Percentiles rank a stretch among this genome's conserved stretches.
Conservation (phyloP, 1,284 basidiomycete genomes). For the Fereydounia khargensis region DNA sequence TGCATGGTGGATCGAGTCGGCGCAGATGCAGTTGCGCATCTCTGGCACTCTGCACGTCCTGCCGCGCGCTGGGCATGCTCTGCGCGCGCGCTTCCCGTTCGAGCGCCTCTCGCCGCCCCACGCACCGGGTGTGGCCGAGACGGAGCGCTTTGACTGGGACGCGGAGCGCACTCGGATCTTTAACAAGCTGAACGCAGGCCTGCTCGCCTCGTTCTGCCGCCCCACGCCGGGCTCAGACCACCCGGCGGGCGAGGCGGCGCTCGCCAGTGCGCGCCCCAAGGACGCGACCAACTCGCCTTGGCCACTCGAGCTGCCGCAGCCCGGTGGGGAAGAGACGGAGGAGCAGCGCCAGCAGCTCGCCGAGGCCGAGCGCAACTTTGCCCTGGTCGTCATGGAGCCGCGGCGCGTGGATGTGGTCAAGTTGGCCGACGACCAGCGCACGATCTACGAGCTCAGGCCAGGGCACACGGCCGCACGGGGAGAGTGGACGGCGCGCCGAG, state of each 20-base stretch:
- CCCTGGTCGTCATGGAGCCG: constrained; percentile 54
- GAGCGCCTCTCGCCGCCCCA: constrained; percentile 26
- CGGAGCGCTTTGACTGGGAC: constrained; percentile 54
- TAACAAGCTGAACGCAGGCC: constrained; percentile 52
- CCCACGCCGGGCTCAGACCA: constrained; percentile 54
- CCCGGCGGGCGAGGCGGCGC: constrained; percentile 17
- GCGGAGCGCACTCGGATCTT: constrained; percentile 55
- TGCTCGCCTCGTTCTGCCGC: constrained; percentile 57
- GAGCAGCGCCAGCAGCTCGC: constrained; percentile 45
- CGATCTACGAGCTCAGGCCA: constrained; percentile 31
- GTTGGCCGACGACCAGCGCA: constrained; percentile 44
- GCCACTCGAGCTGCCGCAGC: constrained; percentile 44
- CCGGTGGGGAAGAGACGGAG: constrained; percentile 47
- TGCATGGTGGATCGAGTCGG: constrained; percentile 57
- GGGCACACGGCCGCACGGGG: constrained; percentile 18
- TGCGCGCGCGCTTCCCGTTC: constrained; percentile 28
- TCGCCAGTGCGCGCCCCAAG: constrained; percentile 10
- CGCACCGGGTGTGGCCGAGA: constrained; percentile 7
- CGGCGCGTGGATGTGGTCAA: constrained; percentile 55
- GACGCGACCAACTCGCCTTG: constrained; percentile 32
- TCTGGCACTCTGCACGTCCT: constrained; percentile 54
- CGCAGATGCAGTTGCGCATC: constrained; percentile 56
- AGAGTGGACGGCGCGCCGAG: constrained; percentile 43
- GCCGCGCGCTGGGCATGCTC: constrained; percentile 27
- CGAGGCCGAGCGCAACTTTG: constrained; percentile 49